Evolutionary conservation across 2,329 filamentous ascomycete species (phyloP).

Genomic region (Hypoxylon sp.): DNA sequence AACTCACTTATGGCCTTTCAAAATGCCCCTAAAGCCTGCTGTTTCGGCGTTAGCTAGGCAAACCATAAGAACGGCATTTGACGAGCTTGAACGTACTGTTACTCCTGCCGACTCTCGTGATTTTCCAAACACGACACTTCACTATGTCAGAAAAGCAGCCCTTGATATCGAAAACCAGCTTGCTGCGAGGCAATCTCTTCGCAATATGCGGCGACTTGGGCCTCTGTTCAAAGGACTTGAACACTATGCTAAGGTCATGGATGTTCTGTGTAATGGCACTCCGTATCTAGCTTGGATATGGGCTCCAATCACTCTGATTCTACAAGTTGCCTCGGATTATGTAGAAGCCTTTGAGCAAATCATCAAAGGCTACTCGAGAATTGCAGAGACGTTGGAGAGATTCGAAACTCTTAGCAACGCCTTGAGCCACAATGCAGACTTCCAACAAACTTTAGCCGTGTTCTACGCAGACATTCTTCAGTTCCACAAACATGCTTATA

Average conservation of each 20-base stretch:
- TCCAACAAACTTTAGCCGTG: constrained; percentile 1
- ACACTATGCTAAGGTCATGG: not conserved
- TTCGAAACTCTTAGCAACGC: not conserved
- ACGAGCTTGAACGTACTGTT: not conserved
- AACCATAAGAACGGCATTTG: not conserved
- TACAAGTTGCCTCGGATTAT: constrained; percentile 2
- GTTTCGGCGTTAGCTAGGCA: not conserved
- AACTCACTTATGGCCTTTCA: not conserved
- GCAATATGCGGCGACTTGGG: constrained; percentile 5
- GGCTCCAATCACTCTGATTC: constrained; percentile 1
- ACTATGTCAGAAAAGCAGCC: constrained; percentile 1
- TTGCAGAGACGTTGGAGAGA: not conserved
- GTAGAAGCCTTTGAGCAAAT: constrained; percentile 3
- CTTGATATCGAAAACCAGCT: constrained; percentile 9
- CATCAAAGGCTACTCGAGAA: not conserved
- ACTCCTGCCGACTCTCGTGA: not conserved
- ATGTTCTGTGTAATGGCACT: constrained; percentile 9
- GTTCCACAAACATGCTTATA: constrained; percentile 7
- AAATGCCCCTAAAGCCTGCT: not conserved
- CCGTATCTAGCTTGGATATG: constrained; percentile 20
- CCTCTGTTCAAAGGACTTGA: constrained; percentile 5
- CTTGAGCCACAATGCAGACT: not conserved
- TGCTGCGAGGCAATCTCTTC: constrained; percentile 11
- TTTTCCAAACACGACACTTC: not conserved
- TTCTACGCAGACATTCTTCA: constrained; percentile 4